Percentiles rank a stretch among this genome's conserved stretches.
These are phyloP conservation scores for Alternaria ethzedia DNA, from an alignment of 2,329 filamentous ascomycete genomes.

Conservation along the genomic window DNA sequence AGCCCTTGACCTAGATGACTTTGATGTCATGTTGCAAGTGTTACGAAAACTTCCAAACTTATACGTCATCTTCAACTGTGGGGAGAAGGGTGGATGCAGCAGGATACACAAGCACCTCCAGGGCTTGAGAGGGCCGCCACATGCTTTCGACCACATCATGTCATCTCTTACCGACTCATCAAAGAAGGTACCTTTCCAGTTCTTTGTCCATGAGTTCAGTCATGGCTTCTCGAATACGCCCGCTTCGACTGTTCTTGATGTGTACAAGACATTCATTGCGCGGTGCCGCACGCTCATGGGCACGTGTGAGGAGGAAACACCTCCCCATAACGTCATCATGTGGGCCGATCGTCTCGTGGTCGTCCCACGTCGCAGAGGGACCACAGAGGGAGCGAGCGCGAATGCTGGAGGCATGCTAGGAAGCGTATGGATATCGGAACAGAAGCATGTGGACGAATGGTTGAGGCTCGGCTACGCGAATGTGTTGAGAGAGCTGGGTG, in stretches of 20 bases:
- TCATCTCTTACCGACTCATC: constrained; percentile 19
- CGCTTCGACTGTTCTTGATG: constrained; percentile 16
- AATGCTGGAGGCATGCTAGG: constrained; percentile 60
- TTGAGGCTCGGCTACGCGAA: constrained; percentile 43
- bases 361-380: constrained; percentile 51
- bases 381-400: constrained; percentile 48
- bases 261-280: constrained; percentile 28
- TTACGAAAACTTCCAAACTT: constrained; percentile 39
- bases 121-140: constrained; percentile 45
- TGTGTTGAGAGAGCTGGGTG: constrained; percentile 50
- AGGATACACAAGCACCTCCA: constrained; percentile 60
- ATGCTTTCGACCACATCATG: constrained; percentile 33
- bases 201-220: constrained; percentile 42
- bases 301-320: constrained; percentile 25
- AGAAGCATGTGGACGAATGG: constrained; percentile 50
- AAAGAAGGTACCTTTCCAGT: constrained; percentile 45
- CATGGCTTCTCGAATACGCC: constrained; percentile 13
- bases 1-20: constrained; percentile 49
- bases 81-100: constrained; percentile 54
- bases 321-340: constrained; percentile 57
- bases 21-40: constrained; percentile 49
- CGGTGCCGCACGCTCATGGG: constrained; percentile 16
- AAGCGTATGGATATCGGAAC: constrained; percentile 47
- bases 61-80: constrained; percentile 58
- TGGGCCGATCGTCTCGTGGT: constrained; percentile 56